phyloP scores from a whole-genome alignment of 2,329 filamentous ascomycete species.

The Clarireedia monteithiana region DNA sequence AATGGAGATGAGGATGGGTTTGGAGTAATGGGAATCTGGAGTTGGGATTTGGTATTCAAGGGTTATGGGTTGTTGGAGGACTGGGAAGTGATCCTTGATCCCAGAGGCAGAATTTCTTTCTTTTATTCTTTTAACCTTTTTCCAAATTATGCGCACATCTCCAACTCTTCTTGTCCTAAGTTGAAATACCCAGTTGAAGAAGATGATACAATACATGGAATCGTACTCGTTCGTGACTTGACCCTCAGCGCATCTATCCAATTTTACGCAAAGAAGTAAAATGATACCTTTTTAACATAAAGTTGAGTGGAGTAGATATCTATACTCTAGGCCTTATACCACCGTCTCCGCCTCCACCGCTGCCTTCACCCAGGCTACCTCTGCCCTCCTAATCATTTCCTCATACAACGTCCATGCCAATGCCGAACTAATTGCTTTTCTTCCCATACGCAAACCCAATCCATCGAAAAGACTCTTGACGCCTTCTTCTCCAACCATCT shows the following conservation, averaged over 20 bases:
- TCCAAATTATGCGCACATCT: too few relatives aligned
- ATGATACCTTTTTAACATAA: not conserved
- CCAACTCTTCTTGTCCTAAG: too few relatives aligned
- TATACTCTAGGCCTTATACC: not conserved
- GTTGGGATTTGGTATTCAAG: not conserved
- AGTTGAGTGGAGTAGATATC: not conserved
- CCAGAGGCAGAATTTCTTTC: not conserved
- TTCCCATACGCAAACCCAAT: conserved; percentile 73
- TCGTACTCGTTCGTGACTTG: too few relatives aligned
- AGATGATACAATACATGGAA: too few relatives aligned
- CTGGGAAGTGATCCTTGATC: too few relatives aligned
- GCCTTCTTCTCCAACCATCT: conserved; percentile 80
- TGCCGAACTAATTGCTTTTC: conserved; percentile 91
- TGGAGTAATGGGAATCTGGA: not conserved
- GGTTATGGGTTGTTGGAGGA: not conserved
- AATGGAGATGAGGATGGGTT: not conserved
- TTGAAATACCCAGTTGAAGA: too few relatives aligned
- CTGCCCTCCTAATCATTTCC: conserved; percentile 73
- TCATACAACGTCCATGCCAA: conserved; percentile 97
- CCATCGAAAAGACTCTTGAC: conserved; percentile 77
- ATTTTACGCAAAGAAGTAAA: too few relatives aligned
- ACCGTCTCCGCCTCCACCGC: not conserved
- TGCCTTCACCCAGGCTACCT: conserved; percentile 15
- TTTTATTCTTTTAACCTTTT: not conserved
- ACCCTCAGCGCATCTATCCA: too few relatives aligned